Evolutionary conservation across 371 early-diverging fungal genomes (phyloP).

Genomic region (Smittium culicis): DNA sequence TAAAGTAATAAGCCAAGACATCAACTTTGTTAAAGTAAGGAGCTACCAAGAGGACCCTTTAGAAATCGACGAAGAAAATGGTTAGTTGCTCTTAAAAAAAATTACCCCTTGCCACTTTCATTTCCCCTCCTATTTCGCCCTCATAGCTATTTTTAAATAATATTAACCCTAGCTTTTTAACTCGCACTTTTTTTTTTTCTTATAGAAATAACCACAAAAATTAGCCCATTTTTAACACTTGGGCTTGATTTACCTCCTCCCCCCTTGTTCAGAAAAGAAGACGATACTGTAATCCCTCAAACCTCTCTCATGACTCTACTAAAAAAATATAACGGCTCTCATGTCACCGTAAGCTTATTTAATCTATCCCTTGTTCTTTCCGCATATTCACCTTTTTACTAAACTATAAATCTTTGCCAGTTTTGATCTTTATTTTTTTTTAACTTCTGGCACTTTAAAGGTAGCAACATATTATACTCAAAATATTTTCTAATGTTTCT

Average conservation of each 20-base stretch:
- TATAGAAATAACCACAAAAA: slow-evolving; percentile 17
- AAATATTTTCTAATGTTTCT: background rate
- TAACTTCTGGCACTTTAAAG: no score
- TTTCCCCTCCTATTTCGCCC: no score
- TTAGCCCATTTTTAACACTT: slow-evolving; percentile 68
- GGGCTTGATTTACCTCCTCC: slow-evolving; percentile 84
- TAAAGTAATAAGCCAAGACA: slow-evolving; percentile 46
- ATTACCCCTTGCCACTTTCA: no score
- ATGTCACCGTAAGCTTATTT: slow-evolving; percentile 41
- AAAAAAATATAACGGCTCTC: slow-evolving; percentile 70
- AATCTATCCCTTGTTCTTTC: background rate
- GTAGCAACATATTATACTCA: no score
- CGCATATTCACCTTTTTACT: background rate
- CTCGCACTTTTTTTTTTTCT: background rate
- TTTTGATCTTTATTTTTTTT: no score
- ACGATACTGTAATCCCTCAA: slow-evolving; percentile 87
- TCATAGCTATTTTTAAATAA: no score
- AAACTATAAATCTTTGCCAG: background rate
- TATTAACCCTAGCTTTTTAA: background rate
- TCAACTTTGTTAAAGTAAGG: slow-evolving; percentile 32
- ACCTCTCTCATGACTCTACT: slow-evolving; percentile 61
- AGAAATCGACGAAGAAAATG: slow-evolving; percentile 14
- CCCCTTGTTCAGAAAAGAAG: slow-evolving; percentile 85
- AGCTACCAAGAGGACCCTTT: slow-evolving; percentile 23
- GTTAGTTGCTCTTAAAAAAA: no score